phyloP scores from a whole-genome alignment of 352 stramenopile species.

The Globisporangium uncinulatum region DNA sequence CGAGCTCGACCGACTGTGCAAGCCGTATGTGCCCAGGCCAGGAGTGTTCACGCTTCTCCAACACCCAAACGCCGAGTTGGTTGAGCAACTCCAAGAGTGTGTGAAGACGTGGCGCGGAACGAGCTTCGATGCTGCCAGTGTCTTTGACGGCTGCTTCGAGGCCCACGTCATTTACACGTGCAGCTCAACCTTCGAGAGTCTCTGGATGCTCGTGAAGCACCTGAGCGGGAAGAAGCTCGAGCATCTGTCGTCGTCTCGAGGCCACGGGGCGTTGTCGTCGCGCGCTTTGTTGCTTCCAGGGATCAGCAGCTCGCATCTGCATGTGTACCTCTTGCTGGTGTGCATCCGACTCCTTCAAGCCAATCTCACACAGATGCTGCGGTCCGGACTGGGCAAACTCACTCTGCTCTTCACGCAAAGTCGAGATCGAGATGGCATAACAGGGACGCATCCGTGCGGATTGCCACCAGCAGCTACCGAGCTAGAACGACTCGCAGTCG shows the following conservation, averaged over 20 bases:
- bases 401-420: slow-evolving; percentile 18
- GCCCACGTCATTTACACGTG: slow-evolving; percentile 30
- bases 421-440: background rate
- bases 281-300: background rate
- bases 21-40: slow-evolving; percentile 37
- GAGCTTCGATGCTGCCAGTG: background rate
- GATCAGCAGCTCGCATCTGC: slow-evolving; percentile 16
- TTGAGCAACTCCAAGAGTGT: slow-evolving; percentile 16
- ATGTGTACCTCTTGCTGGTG: slow-evolving; percentile 61
- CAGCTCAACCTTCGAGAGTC: slow-evolving; percentile 40
- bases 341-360: slow-evolving; percentile 68
- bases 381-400: slow-evolving; percentile 40
- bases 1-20: slow-evolving; percentile 68
- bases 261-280: background rate
- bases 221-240: slow-evolving; percentile 36
- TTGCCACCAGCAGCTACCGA: background rate
- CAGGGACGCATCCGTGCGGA: background rate
- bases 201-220: slow-evolving; percentile 32
- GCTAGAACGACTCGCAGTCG: slow-evolving; percentile 2
- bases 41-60: slow-evolving; percentile 23
- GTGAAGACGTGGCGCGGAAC: background rate
- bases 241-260: background rate
- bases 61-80: slow-evolving; percentile 17
- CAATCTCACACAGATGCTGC: slow-evolving; percentile 67
- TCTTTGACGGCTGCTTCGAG: slow-evolving; percentile 42